Evolutionary conservation across 306 rosid genomes (phyloP).

Genomic region (Ziziphus jujuba): DNA sequence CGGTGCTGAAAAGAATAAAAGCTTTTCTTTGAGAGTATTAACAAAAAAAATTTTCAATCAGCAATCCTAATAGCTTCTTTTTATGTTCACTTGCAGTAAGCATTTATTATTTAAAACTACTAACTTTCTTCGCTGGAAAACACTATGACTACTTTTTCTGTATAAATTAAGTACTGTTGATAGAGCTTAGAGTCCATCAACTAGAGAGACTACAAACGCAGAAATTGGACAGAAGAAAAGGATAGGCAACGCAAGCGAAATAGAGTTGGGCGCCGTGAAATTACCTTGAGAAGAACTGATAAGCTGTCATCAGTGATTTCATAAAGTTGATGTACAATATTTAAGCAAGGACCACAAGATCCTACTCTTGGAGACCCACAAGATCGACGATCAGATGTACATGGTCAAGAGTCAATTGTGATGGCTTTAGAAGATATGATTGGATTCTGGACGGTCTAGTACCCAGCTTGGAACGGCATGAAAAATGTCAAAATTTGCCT

Average conservation of each 20-base stretch:
- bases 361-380: neutral
- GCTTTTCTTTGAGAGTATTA: no score
- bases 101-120: no score
- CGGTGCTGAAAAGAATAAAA: no score
- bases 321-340: constrained; percentile 1
- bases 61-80: no score
- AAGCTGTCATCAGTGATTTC: constrained; percentile 10
- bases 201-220: neutral
- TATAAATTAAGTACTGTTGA: no score
- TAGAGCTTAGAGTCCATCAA: constrained; percentile 12
- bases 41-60: no score
- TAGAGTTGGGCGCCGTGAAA: neutral
- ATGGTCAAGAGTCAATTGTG: constrained; percentile 14
- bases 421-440: constrained; percentile 6
- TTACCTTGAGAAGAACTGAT: neutral
- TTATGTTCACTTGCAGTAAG: no score
- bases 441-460: neutral
- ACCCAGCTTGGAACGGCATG: constrained; percentile 2
- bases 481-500: neutral
- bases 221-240: neutral
- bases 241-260: neutral
- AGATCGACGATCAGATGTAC: constrained; percentile 13
- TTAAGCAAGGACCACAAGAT: constrained; percentile 7
- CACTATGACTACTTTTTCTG: no score
- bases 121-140: no score